phyloP scores from a whole-genome alignment of 192 early-diverging fungal genomes.

The Coemansia sp. region DNA sequence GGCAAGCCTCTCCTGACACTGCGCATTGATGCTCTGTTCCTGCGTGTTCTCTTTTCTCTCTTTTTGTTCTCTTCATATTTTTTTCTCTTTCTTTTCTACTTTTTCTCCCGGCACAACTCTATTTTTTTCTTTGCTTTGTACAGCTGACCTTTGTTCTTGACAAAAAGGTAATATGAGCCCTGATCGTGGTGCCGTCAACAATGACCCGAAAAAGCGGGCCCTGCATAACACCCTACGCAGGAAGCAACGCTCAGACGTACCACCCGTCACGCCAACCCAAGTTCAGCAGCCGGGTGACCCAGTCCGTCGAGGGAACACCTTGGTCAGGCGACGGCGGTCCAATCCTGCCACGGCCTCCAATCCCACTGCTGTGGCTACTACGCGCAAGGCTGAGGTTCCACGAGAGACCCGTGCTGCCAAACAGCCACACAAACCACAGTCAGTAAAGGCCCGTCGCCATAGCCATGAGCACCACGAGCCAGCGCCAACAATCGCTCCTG shows the following conservation, averaged over 20 bases:
- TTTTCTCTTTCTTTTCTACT: neutral
- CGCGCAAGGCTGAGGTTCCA: slow-evolving; percentile 7
- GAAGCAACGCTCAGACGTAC: neutral
- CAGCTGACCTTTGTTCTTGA: neutral
- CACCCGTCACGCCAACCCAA: neutral
- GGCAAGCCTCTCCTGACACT: neutral
- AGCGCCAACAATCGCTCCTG: slow-evolving; percentile 2
- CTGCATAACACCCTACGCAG: slow-evolving; percentile 6
- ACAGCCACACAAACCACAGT: neutral
- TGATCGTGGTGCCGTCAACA: neutral
- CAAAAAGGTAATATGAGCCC: neutral
- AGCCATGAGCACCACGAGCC: slow-evolving; percentile 5
- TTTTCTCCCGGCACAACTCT: neutral
- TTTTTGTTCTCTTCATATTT: neutral
- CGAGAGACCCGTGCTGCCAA: slow-evolving; percentile 3
- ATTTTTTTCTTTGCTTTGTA: neutral
- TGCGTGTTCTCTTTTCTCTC: neutral
- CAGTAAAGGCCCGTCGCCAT: neutral
- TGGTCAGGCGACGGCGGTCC: neutral
- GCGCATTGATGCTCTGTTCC: slow-evolving; percentile 4
- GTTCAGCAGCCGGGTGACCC: neutral
- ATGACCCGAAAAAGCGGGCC: slow-evolving; percentile 3
- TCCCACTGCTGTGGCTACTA: neutral
- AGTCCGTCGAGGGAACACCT: slow-evolving; percentile 2
- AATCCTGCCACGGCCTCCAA: neutral